phyloP scores from a whole-genome alignment of 2,329 filamentous ascomycete genomes.

The Pseudocercospora fijiensis region DNA sequence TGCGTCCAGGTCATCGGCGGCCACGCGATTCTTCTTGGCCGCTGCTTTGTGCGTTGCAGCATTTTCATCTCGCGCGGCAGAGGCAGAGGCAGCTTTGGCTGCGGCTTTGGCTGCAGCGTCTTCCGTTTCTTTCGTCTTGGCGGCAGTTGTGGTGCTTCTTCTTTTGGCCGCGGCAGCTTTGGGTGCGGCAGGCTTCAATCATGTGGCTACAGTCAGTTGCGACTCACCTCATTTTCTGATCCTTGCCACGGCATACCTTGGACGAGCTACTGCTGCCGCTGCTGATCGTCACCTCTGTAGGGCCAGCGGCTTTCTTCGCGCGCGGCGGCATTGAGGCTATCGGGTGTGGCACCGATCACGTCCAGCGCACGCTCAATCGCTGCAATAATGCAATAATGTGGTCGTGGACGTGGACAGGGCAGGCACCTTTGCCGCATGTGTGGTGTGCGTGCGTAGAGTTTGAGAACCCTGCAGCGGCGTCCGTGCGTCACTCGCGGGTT shows the following conservation, averaged over 20 bases:
- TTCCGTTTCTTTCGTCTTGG: conserved; percentile 9
- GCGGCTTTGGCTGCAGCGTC: neutral
- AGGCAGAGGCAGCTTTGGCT: no score
- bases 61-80: conserved; percentile 1
- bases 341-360: neutral
- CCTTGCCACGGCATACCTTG: conserved; percentile 28
- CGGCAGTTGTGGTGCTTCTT: conserved; percentile 18
- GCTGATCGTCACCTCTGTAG: conserved; percentile 29
- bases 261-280: conserved; percentile 29
- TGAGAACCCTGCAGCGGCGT: neutral
- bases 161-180: conserved; percentile 20
- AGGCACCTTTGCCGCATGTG: neutral
- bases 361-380: neutral
- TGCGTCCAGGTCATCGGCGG: conserved; percentile 52
- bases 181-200: conserved; percentile 21
- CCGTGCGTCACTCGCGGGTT: neutral
- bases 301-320: conserved; percentile 33
- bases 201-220: conserved; percentile 15
- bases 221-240: conserved; percentile 11
- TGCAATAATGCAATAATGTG: no score
- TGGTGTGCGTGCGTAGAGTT: neutral
- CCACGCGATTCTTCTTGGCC: conserved; percentile 27
- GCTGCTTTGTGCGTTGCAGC: conserved; percentile 3
- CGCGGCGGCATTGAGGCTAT: conserved; percentile 35
- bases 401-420: no score